Conservation (phyloP, 2,329 filamentous ascomycete species). For the Fusarium decemcellulare region DNA sequence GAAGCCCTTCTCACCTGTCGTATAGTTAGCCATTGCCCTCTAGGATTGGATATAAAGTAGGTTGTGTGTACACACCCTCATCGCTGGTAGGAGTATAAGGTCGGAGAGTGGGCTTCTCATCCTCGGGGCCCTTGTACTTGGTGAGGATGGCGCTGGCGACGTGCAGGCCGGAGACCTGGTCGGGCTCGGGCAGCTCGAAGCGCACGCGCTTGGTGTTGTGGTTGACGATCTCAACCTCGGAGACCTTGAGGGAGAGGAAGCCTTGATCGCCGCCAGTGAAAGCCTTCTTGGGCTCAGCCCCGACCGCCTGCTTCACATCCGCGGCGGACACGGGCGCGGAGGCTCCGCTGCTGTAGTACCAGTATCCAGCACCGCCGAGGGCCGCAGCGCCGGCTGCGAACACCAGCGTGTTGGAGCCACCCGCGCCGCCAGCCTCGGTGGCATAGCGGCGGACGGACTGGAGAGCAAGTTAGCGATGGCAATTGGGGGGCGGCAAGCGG, state of each 20-base stretch:
- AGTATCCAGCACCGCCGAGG: conserved; percentile 70
- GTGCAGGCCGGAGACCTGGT: conserved; percentile 86
- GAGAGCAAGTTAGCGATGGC: conserved; percentile 50
- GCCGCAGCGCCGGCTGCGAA: conserved; percentile 73
- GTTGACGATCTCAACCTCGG: conserved; percentile 84
- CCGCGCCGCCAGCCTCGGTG: conserved; percentile 68
- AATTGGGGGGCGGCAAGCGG: not conserved
- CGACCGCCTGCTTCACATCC: conserved; percentile 63
- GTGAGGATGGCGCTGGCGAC: conserved; percentile 91
- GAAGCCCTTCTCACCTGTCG: conserved; percentile 80
- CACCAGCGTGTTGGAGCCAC: conserved; percentile 71
- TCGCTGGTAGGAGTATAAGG: conserved; percentile 95
- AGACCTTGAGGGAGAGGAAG: conserved; percentile 85
- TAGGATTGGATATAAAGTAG: not conserved
- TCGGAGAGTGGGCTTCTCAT: conserved; percentile 87
- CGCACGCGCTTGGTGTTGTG: conserved; percentile 96
- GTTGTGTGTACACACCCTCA: conserved; percentile 70
- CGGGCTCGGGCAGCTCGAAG: conserved; percentile 87
- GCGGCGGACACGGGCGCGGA: conserved; percentile 67
- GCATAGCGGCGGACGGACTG: conserved; percentile 76
- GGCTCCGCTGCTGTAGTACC: conserved; percentile 67
- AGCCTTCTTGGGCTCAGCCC: conserved; percentile 65
- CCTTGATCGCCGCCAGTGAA: conserved; percentile 92
- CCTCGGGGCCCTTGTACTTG: conserved; percentile 88
- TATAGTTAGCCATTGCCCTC: conserved; percentile 21